Base-by-base conservation (phyloP, 257 asterid genomes). In the Pogostemon cablin region DNA sequence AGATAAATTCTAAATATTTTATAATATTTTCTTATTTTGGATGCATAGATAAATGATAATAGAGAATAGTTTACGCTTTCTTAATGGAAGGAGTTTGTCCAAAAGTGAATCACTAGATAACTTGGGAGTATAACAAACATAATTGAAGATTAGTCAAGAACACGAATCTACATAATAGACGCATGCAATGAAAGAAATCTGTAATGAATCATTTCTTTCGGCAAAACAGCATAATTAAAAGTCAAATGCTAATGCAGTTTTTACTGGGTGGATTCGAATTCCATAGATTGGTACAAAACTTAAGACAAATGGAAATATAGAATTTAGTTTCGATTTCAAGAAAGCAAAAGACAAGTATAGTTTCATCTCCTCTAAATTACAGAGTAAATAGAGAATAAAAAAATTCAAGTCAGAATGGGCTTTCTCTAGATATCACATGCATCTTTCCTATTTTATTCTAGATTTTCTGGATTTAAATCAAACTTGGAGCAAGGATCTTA, bases 11-110 rank as follows among this genome's bases (percentile, higher is more conserved):
- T 67, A 39, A 37, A 15, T 17, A 6, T 41, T 40, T 5, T 12
- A 6, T 17, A 38, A 20, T 47, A n/a, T 41, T 43, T 34, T 52
- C 49, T 11, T n/a, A 15, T 43, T 52, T 38, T 39, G 10, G 15
- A 67, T 4, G 6, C 5, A 55, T 7, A 0, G 60, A 34, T 20
- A 9, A 25, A 7, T 2, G 60, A 38, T 20, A 48, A 39, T 8
- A 34, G 37, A 15, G 25, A 53, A 68, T 9, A 41, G 15, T 67
- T 4, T 37, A 40, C 53, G 47, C 72, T 39, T 67, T 67, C 50
- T 38, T 1, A 52, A 32, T 9, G 32, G 40, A 67, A 53, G 35
- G 7, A 39, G 63, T 15, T 17, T 39, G 71, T 7, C 8, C 3
- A 10, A 43, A 20, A 9, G 15, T 17, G 17, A 15, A 20, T 43